Conservation (phyloP, 768 basidiomycete species). For the Rhodotorula diobovata region DNA sequence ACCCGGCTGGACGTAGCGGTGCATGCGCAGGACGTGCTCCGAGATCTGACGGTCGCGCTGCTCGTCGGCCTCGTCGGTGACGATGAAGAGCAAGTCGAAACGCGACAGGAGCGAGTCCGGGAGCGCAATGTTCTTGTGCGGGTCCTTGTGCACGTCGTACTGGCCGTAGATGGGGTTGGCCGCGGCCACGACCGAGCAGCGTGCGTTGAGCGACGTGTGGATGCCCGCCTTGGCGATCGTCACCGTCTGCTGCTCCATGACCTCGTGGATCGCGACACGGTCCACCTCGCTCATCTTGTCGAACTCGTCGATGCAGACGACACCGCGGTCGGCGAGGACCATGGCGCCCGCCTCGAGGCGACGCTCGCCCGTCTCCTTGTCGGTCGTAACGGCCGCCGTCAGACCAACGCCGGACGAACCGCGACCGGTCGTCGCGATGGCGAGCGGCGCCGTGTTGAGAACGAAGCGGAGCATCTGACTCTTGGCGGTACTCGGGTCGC, state of each 20-base stretch:
- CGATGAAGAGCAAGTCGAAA: conserved; percentile 96
- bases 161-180: conserved; percentile 97
- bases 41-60: conserved; percentile 87
- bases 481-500: conserved; percentile 98
- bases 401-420: conserved; percentile 99
- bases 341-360: conserved; percentile 97
- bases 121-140: conserved; percentile 95
- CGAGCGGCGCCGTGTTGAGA: conserved; percentile 87
- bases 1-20: conserved; percentile 91
- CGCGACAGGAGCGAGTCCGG: conserved; percentile 96
- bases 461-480: conserved; percentile 94
- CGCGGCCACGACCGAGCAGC: conserved; percentile 95
- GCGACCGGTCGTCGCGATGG: conserved; percentile 95
- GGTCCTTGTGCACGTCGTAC: conserved; percentile 99
- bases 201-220: conserved; percentile 93
- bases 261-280: conserved; percentile 98
- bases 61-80: conserved; percentile 97
- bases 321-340: conserved; percentile 97
- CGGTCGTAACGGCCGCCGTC: conserved; percentile 96
- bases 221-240: conserved; percentile 99
- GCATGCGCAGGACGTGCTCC: conserved; percentile 95
- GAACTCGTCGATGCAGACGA: conserved; percentile 99
- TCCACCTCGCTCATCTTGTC: conserved; percentile 99
- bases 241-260: conserved; percentile 91
- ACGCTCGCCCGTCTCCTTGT: conserved; percentile 92